Conservation (phyloP, 2,329 filamentous ascomycete genomes). For the Diaporthe caulivora region DNA sequence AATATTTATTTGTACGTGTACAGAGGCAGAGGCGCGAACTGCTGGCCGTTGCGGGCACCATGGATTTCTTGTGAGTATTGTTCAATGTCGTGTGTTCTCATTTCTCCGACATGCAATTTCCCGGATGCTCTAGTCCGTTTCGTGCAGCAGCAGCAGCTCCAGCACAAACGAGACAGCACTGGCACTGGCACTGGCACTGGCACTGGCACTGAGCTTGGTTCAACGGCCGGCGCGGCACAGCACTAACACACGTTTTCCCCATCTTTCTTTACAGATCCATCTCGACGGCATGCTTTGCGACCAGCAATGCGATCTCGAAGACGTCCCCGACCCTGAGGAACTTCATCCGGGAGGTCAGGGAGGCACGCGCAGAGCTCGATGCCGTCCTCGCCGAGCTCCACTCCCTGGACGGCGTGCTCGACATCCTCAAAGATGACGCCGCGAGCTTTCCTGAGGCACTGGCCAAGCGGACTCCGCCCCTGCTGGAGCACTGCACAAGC, state of each 20-base stretch:
- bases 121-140: constrained; percentile 18
- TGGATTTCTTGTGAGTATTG: constrained; percentile 27
- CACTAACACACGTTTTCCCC: neutral
- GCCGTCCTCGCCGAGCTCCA: constrained; percentile 56
- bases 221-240: neutral
- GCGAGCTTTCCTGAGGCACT: constrained; percentile 51
- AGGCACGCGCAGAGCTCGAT: constrained; percentile 54
- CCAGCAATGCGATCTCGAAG: constrained; percentile 51
- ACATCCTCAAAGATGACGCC: constrained; percentile 55
- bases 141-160: constrained; percentile 1
- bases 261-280: constrained; percentile 48
- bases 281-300: constrained; percentile 52
- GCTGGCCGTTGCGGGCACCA: constrained; percentile 24
- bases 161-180: neutral
- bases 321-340: constrained; percentile 48
- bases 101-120: constrained; percentile 1
- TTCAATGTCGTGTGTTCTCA: neutral
- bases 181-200: no score
- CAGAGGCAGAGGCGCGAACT: constrained; percentile 23
- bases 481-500: constrained; percentile 51
- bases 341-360: constrained; percentile 56
- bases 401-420: constrained; percentile 54
- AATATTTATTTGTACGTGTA: constrained; percentile 26
- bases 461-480: constrained; percentile 50
- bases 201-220: neutral